phyloP scores from a whole-genome alignment of 169 alveolate species.

The Blepharisma undulans region DNA sequence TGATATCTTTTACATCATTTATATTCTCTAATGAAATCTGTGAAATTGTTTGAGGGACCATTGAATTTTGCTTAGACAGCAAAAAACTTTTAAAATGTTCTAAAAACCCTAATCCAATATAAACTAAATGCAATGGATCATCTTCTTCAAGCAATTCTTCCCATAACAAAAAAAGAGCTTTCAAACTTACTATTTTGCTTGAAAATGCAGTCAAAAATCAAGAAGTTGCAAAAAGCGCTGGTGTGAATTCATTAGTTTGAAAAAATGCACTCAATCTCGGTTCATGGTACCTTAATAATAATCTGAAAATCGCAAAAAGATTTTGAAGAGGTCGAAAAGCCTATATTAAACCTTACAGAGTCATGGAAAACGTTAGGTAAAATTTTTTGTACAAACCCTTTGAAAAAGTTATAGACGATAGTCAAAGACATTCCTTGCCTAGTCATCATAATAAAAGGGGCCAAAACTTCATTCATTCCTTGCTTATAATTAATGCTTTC shows the following conservation, averaged over 20 bases:
- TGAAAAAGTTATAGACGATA: constrained; percentile 53
- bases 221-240: constrained; percentile 69
- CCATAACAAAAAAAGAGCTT: constrained; percentile 62
- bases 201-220: constrained; percentile 72
- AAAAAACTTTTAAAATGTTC: constrained; percentile 42
- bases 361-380: constrained; percentile 51
- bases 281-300: constrained; percentile 66
- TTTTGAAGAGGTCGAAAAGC: constrained; percentile 60
- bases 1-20: constrained; percentile 34
- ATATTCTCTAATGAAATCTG: constrained; percentile 8
- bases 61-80: constrained; percentile 39
- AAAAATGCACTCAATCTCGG: constrained; percentile 50
- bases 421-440: constrained; percentile 46
- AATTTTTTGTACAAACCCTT: constrained; percentile 55
- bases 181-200: constrained; percentile 49
- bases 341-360: not conserved
- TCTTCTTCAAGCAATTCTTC: constrained; percentile 54
- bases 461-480: constrained; percentile 71
- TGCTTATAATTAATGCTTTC: constrained; percentile 60
- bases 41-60: constrained; percentile 31
- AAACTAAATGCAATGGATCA: constrained; percentile 58
- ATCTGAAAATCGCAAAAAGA: constrained; percentile 51
- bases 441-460: constrained; percentile 61
- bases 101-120: constrained; percentile 51
- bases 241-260: constrained; percentile 36